Evolutionary conservation across 371 early-diverging fungal genomes (phyloP), one percentile per base, ranked within the genome.

Genomic region (Apophysomyces variabilis): DNA sequence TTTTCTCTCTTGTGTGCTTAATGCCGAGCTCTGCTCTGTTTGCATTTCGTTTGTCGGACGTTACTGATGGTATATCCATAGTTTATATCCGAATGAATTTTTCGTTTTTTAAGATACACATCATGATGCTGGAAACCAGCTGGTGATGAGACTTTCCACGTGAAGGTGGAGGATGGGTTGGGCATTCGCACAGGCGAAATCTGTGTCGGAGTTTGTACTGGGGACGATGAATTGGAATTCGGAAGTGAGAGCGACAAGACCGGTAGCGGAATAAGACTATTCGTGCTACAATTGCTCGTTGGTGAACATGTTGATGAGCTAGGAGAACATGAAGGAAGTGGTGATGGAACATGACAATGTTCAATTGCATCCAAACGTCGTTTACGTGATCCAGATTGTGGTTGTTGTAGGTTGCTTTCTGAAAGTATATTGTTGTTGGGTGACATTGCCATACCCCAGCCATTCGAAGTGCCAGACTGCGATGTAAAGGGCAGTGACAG

Each of bases 171-270:
- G 26, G 32, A 41, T 41, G 41, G 35, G n/a, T 39, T 58, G 32
- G 58, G 39, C 12, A 37, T 63, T 43, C 74, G 66, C 38, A 75
- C 63, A 38, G 80, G 80, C 37, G 80, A 77, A 8, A 76, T 70
- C 38, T 72, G 74, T 14, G 74, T 71, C 57, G 81, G 81, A 37
- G 81, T 81, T 57, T 78, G 76, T 67, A 76, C 69, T 41, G 81
- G 81, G 18, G 81, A 78, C 7, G 81, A 81, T 32, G 68, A 65
- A 46, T 59, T 78, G 1, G 81, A 81, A 36, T 76, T 78, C 21
- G 81, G 78, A 38, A 81, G 59, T 7, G 81, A 80, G 37, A 74
- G 50, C n/a, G 73, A 69, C 7, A 74, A 58, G 13, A 73, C 69
- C 36, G 76, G 76, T 21, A 50, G 54, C 54, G 71, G 68, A 35